A percentile compares a stretch with the other conserved stretches of the same genome.
Evolutionary conservation across 1,139 yeast genomes (phyloP).

Genomic region (Blastobotrys niveus): DNA sequence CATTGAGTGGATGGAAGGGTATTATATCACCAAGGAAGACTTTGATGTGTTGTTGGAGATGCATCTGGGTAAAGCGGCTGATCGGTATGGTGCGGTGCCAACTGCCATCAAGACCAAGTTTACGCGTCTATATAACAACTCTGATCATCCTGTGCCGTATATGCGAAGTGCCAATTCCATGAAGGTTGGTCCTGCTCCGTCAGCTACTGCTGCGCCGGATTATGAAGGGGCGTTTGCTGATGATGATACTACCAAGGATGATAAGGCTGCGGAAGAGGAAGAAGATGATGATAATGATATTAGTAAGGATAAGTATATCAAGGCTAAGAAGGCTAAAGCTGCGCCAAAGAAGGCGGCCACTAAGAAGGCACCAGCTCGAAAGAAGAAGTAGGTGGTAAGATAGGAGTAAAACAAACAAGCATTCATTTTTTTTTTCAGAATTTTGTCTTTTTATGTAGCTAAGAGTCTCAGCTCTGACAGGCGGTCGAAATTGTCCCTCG

Average conservation of each 20-base stretch:
- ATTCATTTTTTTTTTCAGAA: background rate
- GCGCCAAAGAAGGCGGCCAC: conserved; percentile 16
- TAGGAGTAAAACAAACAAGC: background rate
- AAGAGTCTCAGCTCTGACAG: background rate
- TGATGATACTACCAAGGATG: conserved; percentile 50
- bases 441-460: background rate
- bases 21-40: conserved; percentile 82
- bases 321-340: conserved; percentile 26
- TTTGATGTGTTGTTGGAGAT: conserved; percentile 85
- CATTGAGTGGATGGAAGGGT: conserved; percentile 68
- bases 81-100: conserved; percentile 51
- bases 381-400: background rate
- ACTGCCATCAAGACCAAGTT: conserved; percentile 75
- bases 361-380: background rate
- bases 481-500: too few relatives aligned
- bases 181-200: conserved; percentile 30
- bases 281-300: conserved; percentile 41
- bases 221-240: conserved; percentile 53
- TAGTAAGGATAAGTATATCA: conserved; percentile 54
- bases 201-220: conserved; percentile 42
- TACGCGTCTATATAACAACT: conserved; percentile 73
- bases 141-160: conserved; percentile 79
- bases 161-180: conserved; percentile 54
- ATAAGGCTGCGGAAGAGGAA: conserved; percentile 41
- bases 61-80: conserved; percentile 55